Evolutionary conservation across 805 yeast species (phyloP).

Genomic region (Pichia rugopelliculosa): DNA sequence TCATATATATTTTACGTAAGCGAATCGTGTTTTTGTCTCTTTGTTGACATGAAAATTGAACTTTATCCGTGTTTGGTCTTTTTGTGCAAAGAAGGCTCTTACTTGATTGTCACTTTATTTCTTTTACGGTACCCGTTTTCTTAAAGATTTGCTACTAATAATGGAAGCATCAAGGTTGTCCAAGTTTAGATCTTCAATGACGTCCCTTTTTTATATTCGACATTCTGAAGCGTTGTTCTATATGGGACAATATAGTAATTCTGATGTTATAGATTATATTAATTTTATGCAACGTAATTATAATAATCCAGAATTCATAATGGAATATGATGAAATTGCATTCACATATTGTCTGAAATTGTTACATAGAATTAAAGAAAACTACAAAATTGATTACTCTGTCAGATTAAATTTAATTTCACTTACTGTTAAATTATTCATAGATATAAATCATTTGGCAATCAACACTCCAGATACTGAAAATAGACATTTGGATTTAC

Average conservation of each 20-base stretch:
- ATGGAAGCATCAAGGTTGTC: background rate
- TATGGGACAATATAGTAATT: background rate
- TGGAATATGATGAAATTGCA: background rate
- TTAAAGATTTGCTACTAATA: background rate
- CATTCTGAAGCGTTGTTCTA: background rate
- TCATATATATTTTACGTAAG: background rate
- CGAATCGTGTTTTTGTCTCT: too few relatives aligned
- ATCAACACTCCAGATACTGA: background rate
- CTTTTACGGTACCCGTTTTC: background rate
- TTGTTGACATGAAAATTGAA: background rate
- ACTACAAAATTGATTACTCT: background rate
- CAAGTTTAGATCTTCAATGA: background rate
- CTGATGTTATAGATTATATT: background rate
- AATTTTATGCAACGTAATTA: background rate
- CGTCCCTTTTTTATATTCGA: too few relatives aligned
- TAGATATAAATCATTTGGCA: background rate
- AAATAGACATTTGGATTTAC: background rate
- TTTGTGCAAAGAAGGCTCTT: background rate
- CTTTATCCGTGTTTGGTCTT: background rate
- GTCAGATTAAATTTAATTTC: background rate
- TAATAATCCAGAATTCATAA: background rate
- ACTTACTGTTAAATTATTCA: background rate
- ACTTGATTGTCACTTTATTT: too few relatives aligned
- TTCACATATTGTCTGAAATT: background rate
- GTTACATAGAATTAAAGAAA: background rate